Evolutionary conservation across 257 asterid species (phyloP).

Genomic region (Solanum chmielewskii): DNA sequence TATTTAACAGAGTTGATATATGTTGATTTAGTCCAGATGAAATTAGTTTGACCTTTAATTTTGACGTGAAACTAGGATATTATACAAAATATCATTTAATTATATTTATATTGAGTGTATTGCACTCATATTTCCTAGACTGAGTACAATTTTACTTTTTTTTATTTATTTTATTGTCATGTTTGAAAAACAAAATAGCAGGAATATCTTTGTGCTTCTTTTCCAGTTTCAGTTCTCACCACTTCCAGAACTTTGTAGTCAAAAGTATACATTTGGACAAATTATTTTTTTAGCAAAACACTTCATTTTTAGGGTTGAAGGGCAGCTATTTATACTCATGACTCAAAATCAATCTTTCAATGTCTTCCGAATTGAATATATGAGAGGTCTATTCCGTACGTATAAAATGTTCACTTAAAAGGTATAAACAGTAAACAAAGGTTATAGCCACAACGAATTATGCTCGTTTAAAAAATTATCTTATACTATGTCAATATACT

Average conservation of each 20-base stretch:
- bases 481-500: background rate
- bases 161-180: no score
- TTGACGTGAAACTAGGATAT: background rate
- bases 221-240: background rate
- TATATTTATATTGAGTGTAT: background rate
- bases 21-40: background rate
- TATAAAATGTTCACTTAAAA: no score
- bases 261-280: background rate
- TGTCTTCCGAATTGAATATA: no score
- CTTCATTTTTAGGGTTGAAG: background rate
- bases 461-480: accelerated
- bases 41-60: background rate
- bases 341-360: accelerated
- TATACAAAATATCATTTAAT: background rate
- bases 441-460: no score
- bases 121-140: background rate
- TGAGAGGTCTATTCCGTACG: no score
- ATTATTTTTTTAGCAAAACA: background rate
- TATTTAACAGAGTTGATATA: background rate
- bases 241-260: background rate
- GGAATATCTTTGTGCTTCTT: background rate
- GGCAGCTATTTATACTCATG: accelerated
- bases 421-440: no score
- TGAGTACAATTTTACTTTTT: background rate
- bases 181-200: background rate